Evolutionary conservation across 2,329 filamentous ascomycete genomes (phyloP).

Genomic region (Xylaria sp.): DNA sequence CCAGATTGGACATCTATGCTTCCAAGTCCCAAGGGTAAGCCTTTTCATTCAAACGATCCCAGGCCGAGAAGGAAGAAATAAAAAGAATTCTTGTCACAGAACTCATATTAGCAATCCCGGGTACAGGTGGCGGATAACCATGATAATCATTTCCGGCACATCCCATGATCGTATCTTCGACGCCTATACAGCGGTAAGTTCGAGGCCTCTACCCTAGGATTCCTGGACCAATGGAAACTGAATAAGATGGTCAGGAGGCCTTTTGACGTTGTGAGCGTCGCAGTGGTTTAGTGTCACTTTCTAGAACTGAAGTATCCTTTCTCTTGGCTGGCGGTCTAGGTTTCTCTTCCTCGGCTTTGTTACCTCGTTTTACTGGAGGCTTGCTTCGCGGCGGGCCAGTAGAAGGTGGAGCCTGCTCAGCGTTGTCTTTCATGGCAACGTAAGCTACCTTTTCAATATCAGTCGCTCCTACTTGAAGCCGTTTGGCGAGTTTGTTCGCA

Average conservation of each 20-base stretch:
- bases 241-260: slow-evolving; percentile 5
- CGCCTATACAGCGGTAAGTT: background rate
- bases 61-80: background rate
- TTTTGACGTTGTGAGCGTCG: slow-evolving; percentile 26
- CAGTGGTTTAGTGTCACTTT: background rate
- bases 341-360: slow-evolving; percentile 14
- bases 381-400: slow-evolving; percentile 1
- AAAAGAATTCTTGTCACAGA: background rate
- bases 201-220: background rate
- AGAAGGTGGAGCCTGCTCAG: slow-evolving; percentile 7
- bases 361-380: slow-evolving; percentile 16
- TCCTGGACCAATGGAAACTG: background rate
- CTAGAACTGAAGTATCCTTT: background rate
- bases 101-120: background rate
- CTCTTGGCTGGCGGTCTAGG: slow-evolving; percentile 19
- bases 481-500: slow-evolving; percentile 50
- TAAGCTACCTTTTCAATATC: slow-evolving; percentile 75
- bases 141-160: background rate
- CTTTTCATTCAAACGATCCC: background rate
- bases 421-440: slow-evolving; percentile 61
- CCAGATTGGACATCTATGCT: background rate
- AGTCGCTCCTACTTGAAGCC: slow-evolving; percentile 61
- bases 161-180: background rate
- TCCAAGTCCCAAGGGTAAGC: background rate
- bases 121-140: background rate